Conservation (phyloP, 257 asterid species). For the Fraxinus americana region DNA sequence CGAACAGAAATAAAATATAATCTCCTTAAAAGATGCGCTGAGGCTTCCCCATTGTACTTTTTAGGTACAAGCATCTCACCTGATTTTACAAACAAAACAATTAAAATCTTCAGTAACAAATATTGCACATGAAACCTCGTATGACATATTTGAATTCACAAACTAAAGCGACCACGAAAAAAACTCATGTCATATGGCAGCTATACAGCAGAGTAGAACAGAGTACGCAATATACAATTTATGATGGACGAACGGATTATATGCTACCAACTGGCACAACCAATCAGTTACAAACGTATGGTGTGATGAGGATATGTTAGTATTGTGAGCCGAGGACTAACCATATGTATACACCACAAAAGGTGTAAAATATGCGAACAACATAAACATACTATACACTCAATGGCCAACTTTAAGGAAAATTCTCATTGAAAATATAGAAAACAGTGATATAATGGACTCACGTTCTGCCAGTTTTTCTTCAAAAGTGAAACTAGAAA, state of each 20-base stretch:
- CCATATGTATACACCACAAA: no score
- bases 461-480: conserved; percentile 61
- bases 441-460: conserved; percentile 10
- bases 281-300: no score
- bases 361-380: background rate
- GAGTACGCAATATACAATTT: background rate
- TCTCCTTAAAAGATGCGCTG: conserved; percentile 46
- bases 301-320: no score
- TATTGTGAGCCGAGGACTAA: no score
- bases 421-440: background rate
- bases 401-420: no score
- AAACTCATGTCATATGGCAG: background rate
- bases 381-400: background rate
- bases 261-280: no score
- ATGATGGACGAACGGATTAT: no score
- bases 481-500: conserved; percentile 53
- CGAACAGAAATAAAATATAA: background rate
- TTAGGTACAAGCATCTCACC: conserved; percentile 59
- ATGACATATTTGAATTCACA: no score
- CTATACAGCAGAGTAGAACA: background rate
- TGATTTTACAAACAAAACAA: conserved; percentile 24
- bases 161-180: no score
- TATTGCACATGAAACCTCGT: background rate
- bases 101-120: background rate
- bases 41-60: conserved; percentile 60